A percentile compares a stretch with the other conserved stretches of the same genome.
Evolutionary conservation across 2,329 filamentous ascomycete species (phyloP).

Genomic region (Pestalotiopsis sp.): DNA sequence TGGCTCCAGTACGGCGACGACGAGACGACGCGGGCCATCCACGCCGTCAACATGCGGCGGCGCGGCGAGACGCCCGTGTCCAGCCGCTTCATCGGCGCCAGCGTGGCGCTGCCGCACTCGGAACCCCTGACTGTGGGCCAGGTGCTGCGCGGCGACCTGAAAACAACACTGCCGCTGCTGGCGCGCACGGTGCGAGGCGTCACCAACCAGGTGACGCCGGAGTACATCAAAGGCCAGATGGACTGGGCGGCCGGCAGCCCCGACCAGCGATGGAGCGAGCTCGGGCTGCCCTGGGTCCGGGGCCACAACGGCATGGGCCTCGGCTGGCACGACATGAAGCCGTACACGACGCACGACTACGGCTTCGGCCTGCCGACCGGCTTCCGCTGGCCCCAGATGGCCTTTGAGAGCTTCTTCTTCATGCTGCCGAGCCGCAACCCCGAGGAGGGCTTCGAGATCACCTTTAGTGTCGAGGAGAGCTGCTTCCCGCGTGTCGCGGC

Average conservation of each 20-base stretch:
- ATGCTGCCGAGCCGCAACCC: background rate
- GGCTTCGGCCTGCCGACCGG: constrained; percentile 4
- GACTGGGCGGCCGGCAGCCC: background rate
- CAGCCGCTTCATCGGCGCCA: background rate
- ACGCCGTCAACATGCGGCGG: background rate
- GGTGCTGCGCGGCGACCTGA: background rate
- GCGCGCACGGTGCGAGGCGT: constrained; percentile 2
- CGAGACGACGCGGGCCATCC: background rate
- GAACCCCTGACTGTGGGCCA: background rate
- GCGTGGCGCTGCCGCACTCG: background rate
- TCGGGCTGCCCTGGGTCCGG: background rate
- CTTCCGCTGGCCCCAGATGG: constrained; percentile 9
- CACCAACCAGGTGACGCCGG: background rate
- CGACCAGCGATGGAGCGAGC: constrained; percentile 8
- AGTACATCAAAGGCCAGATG: constrained; percentile 1
- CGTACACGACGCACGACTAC: constrained; percentile 4
- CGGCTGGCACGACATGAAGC: constrained; percentile 6
- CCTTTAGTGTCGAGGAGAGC: constrained; percentile 2
- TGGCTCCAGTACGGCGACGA: background rate
- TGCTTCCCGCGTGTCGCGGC: background rate
- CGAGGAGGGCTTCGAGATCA: constrained; percentile 7
- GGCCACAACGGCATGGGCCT: constrained; percentile 6
- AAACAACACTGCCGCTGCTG: constrained; percentile 1
- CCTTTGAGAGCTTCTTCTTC: constrained; percentile 10
- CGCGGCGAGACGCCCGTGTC: background rate